phyloP scores from a whole-genome alignment of 768 basidiomycete species.

The Leccinum uliginosum region DNA sequence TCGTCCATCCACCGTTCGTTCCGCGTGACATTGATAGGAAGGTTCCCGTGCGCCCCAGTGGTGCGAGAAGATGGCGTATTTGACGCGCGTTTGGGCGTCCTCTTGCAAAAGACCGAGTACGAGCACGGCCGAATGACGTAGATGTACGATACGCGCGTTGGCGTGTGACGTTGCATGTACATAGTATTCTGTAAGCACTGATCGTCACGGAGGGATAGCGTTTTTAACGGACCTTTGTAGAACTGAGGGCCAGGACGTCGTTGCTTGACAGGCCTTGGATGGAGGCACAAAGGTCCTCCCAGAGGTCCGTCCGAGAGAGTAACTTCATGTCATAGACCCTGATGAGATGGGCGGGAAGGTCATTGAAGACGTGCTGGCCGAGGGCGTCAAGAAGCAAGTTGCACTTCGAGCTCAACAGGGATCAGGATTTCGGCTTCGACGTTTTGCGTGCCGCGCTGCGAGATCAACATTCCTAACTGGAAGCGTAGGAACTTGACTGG shows the following conservation, averaged over 20 bases:
- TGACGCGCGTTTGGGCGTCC: not conserved
- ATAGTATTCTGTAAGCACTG: not conserved
- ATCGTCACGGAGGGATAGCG: not conserved
- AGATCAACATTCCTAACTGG: not conserved
- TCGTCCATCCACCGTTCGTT: not conserved
- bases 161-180: not conserved
- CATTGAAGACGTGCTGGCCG: conserved; percentile 10
- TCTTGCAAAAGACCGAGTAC: conserved; percentile 1
- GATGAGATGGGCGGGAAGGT: conserved; percentile 15
- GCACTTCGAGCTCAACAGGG: conserved; percentile 2
- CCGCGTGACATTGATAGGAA: not conserved
- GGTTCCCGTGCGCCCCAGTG: conserved; percentile 11
- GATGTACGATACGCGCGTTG: not conserved
- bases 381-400: conserved; percentile 5
- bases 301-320: conserved; percentile 8
- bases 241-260: conserved; percentile 6
- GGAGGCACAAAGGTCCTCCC: conserved; percentile 2
- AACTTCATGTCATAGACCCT: conserved; percentile 6
- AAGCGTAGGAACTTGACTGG: not conserved
- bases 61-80: conserved; percentile 13
- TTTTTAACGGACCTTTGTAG: conserved; percentile 4
- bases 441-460: not conserved
- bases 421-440: not conserved
- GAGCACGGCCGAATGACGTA: not conserved
- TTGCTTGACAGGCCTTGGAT: not conserved